These are phyloP conservation scores for Zygosaccharomyces pseudobailii DNA, from an alignment of 1,139 yeast species.

Conservation along the genomic window DNA sequence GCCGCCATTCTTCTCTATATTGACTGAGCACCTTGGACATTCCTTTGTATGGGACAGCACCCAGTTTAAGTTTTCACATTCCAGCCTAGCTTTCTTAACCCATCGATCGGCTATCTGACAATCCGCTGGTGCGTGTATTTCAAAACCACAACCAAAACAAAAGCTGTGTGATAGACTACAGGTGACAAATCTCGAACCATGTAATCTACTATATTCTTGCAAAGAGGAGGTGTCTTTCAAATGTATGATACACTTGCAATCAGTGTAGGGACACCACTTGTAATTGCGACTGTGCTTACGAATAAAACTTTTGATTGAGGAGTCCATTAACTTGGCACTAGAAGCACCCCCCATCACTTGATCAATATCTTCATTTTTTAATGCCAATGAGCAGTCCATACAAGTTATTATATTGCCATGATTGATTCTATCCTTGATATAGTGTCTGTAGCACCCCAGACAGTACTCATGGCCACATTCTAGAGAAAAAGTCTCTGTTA, in stretches of 20 bases:
- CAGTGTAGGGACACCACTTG: constrained; percentile 84
- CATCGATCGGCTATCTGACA: constrained; percentile 67
- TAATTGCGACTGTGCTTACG: constrained; percentile 48
- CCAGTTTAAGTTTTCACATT: constrained; percentile 88
- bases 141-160: constrained; percentile 72
- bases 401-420: constrained; percentile 62
- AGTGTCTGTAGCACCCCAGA: constrained; percentile 57
- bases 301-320: constrained; percentile 47
- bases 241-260: constrained; percentile 62
- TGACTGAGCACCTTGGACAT: constrained; percentile 56
- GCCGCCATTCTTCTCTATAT: constrained; percentile 83
- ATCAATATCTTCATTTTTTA: constrained; percentile 36
- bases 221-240: constrained; percentile 36
- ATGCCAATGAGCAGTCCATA: constrained; percentile 45
- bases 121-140: constrained; percentile 80
- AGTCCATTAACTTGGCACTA: constrained; percentile 30
- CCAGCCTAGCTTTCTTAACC: constrained; percentile 79
- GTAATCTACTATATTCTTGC: constrained; percentile 31
- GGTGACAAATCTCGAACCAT: constrained; percentile 57
- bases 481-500: constrained; percentile 44
- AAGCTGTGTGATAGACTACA: constrained; percentile 69
- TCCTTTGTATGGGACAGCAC: constrained; percentile 79
- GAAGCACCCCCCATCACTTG: constrained; percentile 34
- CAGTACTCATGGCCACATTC: constrained; percentile 73
- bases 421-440: constrained; percentile 48